Conservation (phyloP, 305 asterid genomes). For the Stenogyne calaminthoides region DNA sequence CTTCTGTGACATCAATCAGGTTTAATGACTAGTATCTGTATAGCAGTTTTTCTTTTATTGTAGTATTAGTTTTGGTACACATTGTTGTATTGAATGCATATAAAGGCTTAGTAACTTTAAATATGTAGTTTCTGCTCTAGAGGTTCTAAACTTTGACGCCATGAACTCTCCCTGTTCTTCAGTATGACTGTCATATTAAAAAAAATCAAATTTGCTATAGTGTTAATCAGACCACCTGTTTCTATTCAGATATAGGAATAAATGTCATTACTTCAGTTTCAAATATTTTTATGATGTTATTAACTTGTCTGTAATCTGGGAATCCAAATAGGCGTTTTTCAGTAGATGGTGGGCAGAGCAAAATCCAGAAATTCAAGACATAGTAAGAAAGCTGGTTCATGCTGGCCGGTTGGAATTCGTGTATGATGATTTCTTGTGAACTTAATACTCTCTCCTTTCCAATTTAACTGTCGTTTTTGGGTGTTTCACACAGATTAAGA, state of each 20-base stretch:
- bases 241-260: not conserved
- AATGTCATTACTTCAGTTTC: not conserved
- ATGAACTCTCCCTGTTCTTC: not conserved
- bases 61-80: not conserved
- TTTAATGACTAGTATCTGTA: not conserved
- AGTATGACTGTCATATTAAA: not conserved
- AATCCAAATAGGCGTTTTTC: conserved; percentile 64
- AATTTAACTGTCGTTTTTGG: no score
- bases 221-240: no score
- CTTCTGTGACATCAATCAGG: not conserved
- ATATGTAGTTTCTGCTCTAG: not conserved
- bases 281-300: not conserved
- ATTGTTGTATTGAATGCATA: conserved; percentile 1
- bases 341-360: conserved; percentile 85
- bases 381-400: conserved; percentile 58
- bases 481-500: no score
- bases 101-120: not conserved
- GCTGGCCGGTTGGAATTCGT: conserved; percentile 79
- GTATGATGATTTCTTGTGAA: conserved; percentile 46
- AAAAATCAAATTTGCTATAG: not conserved
- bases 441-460: not conserved
- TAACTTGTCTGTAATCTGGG: conserved; percentile 13
- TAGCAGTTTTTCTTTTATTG: not conserved
- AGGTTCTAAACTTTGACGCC: not conserved
- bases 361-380: conserved; percentile 49